These are phyloP conservation scores for Saccharomyces hybrid DNA, from an alignment of 1,139 yeast genomes.

Conservation along the genomic window DNA sequence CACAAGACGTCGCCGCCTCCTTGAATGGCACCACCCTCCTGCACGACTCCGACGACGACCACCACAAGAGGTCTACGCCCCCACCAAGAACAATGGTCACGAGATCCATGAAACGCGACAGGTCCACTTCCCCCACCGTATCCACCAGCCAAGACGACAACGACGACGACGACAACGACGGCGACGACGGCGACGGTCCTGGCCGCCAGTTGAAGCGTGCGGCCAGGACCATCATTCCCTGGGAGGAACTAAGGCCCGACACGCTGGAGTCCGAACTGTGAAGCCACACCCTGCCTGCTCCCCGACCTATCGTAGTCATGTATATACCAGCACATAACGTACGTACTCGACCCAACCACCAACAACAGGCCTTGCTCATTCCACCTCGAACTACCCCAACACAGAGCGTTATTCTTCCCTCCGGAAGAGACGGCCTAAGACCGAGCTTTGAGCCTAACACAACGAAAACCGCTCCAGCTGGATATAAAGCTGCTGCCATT, in stretches of 20 bases:
- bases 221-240: conserved; percentile 24
- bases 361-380: background rate
- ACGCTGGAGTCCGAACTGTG: background rate
- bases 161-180: background rate
- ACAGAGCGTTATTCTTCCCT: background rate
- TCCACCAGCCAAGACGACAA: background rate
- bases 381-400: background rate
- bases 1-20: background rate
- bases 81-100: background rate
- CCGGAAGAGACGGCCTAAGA: background rate
- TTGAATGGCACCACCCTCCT: conserved; percentile 8
- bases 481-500: background rate
- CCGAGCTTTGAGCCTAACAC: background rate
- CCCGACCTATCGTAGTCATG: conserved; percentile 1
- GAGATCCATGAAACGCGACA: background rate
- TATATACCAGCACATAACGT: background rate
- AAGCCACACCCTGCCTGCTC: background rate
- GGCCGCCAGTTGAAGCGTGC: conserved; percentile 6
- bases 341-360: background rate
- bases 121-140: background rate
- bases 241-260: conserved; percentile 21
- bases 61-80: background rate
- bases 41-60: background rate
- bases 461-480: background rate
- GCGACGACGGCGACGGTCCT: background rate